Evolutionary conservation across 768 basidiomycete genomes (phyloP).

Genomic region (Russula sp.): DNA sequence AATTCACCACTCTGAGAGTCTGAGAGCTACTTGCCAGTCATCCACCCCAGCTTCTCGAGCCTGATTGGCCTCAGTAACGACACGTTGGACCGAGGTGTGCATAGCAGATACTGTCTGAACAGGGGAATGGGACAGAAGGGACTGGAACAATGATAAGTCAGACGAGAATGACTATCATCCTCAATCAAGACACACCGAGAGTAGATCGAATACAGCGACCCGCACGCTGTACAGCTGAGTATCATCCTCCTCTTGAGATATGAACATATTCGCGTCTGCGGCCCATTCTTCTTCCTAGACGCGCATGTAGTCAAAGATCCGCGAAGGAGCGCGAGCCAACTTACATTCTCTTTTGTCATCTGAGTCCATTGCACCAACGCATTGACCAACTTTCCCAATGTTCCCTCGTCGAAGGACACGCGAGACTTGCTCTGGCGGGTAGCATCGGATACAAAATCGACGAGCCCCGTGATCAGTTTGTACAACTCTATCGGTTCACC

Average conservation of each 20-base stretch:
- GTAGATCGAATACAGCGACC: conserved; percentile 78
- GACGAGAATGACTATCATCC: conserved; percentile 6
- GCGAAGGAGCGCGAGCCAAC: conserved; percentile 32
- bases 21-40: conserved; percentile 56
- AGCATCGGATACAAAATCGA: conserved; percentile 74
- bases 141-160: conserved; percentile 38
- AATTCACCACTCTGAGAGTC: not conserved
- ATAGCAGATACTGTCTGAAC: conserved; percentile 51
- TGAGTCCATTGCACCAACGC: conserved; percentile 69
- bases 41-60: conserved; percentile 51
- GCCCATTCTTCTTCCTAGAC: conserved; percentile 87
- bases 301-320: conserved; percentile 9
- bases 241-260: conserved; percentile 94
- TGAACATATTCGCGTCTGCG: conserved; percentile 84
- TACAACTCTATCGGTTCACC: conserved; percentile 74
- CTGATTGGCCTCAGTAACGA: conserved; percentile 57
- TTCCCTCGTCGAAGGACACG: conserved; percentile 55
- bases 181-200: conserved; percentile 52
- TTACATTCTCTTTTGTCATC: conserved; percentile 87
- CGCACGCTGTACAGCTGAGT: conserved; percentile 77
- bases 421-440: conserved; percentile 62
- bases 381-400: conserved; percentile 50
- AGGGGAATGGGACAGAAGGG: conserved; percentile 55
- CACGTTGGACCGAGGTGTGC: conserved; percentile 50
- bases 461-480: conserved; percentile 70